Conservation (phyloP, 2,329 filamentous ascomycete genomes). For the Hawksworthiomyces lignivorus region DNA sequence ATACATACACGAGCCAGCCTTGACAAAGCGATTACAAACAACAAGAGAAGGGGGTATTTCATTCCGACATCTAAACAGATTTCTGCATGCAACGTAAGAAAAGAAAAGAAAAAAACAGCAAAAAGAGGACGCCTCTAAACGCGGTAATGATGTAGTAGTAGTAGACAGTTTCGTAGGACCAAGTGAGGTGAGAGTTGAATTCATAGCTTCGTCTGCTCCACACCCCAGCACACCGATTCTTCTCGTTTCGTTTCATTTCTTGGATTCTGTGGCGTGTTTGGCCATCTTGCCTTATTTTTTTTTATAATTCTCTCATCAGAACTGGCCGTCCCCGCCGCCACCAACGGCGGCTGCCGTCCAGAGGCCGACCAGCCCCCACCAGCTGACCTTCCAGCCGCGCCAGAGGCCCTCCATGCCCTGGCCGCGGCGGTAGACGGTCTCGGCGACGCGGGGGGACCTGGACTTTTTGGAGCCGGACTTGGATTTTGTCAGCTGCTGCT, state of each 20-base stretch:
- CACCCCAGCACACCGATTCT: too few species aligned
- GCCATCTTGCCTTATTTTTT: too few species aligned
- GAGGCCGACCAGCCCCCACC: conserved; percentile 68
- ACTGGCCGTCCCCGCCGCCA: conserved; percentile 53
- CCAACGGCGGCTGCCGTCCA: conserved; percentile 63
- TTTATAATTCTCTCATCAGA: conserved; percentile 27
- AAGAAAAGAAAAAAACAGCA: not conserved
- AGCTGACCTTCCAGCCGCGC: conserved; percentile 69
- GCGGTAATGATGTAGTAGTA: too few species aligned
- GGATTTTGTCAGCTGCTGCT: conserved; percentile 23
- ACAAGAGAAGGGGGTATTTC: too few species aligned
- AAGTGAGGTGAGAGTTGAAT: conserved; percentile 13
- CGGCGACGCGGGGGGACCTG: too few species aligned
- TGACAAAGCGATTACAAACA: too few species aligned
- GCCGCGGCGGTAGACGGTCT: conserved; percentile 47
- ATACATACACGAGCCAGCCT: too few species aligned
- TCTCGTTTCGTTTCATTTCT: too few species aligned
- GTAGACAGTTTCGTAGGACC: too few species aligned
- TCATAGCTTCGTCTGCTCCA: too few species aligned
- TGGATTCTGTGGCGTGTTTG: too few species aligned
- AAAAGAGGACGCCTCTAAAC: too few species aligned
- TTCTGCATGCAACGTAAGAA: not conserved
- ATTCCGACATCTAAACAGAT: not conserved
- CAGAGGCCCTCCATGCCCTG: conserved; percentile 63
- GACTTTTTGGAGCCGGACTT: conserved; percentile 22